These are phyloP conservation scores for Leccinellum rugosiceps DNA, from an alignment of 768 basidiomycete genomes.

Conservation along the genomic window DNA sequence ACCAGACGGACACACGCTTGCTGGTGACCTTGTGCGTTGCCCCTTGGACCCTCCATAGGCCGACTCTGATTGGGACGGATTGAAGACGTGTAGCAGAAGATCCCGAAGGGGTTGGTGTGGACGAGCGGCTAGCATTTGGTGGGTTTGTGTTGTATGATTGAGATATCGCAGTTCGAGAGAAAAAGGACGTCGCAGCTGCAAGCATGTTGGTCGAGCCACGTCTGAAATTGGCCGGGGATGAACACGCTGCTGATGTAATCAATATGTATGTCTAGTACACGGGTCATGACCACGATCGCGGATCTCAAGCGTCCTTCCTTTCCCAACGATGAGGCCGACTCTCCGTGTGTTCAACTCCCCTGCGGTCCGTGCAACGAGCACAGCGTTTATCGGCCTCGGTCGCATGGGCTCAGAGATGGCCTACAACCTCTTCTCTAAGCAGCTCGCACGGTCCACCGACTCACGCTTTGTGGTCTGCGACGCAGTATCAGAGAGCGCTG, in stretches of 20 bases:
- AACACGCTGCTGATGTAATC: conserved; percentile 11
- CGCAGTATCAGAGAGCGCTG: conserved; percentile 56
- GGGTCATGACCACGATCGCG: neutral
- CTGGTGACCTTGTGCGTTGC: conserved; percentile 86
- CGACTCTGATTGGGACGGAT: conserved; percentile 55
- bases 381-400: conserved; percentile 83
- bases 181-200: conserved; percentile 81
- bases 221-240: no score
- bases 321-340: conserved; percentile 48
- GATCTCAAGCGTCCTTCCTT: neutral
- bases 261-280: neutral
- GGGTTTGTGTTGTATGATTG: conserved; percentile 72
- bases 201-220: no score
- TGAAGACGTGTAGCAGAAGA: conserved; percentile 37
- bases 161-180: conserved; percentile 74
- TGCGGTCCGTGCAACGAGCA: conserved; percentile 44
- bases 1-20: conserved; percentile 92
- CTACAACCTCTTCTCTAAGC: conserved; percentile 78
- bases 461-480: conserved; percentile 77
- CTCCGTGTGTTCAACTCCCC: conserved; percentile 36
- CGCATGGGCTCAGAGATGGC: conserved; percentile 90
- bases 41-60: conserved; percentile 85
- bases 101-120: conserved; percentile 34
- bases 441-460: conserved; percentile 48
- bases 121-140: conserved; percentile 34